Evolutionary conservation across 768 basidiomycete genomes (phyloP).

Genomic region (Aureoboletus auriporus): DNA sequence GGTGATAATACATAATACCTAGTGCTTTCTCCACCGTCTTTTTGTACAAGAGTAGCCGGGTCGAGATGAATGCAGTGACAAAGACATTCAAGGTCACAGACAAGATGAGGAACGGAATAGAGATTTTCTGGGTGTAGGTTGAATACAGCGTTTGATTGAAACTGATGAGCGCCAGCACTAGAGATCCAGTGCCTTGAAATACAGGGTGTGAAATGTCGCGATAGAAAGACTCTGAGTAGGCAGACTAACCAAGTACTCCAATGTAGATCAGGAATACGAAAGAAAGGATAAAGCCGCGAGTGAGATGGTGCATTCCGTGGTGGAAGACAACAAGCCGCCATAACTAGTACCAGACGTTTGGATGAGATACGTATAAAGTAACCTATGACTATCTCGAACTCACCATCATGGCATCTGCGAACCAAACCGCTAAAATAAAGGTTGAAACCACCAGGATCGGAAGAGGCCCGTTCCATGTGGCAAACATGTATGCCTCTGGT

Average conservation of each 20-base stretch:
- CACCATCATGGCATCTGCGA: slow-evolving; percentile 1
- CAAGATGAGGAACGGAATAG: neutral
- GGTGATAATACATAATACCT: neutral
- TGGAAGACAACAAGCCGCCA: neutral
- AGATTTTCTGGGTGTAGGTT: neutral
- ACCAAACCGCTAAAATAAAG: neutral
- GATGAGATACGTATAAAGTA: neutral
- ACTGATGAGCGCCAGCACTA: neutral
- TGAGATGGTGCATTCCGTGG: neutral
- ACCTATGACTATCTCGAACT: neutral
- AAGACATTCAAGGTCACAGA: neutral
- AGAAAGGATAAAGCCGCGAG: neutral
- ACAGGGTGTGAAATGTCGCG: neutral
- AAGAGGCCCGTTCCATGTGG: neutral
- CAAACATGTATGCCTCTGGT: neutral
- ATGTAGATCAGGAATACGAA: neutral
- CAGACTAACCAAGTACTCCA: neutral
- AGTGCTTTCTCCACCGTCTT: neutral
- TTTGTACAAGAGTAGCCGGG: neutral
- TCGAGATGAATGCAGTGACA: neutral
- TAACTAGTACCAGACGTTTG: neutral
- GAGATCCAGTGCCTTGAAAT: neutral
- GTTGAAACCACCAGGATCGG: neutral
- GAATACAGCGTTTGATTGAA: neutral
- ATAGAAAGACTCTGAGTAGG: too few species aligned